A percentile compares a stretch with the other conserved stretches of the same genome.
phyloP scores from a whole-genome alignment of 75 land plant genomes.

The Cunninghamia lanceolata region DNA sequence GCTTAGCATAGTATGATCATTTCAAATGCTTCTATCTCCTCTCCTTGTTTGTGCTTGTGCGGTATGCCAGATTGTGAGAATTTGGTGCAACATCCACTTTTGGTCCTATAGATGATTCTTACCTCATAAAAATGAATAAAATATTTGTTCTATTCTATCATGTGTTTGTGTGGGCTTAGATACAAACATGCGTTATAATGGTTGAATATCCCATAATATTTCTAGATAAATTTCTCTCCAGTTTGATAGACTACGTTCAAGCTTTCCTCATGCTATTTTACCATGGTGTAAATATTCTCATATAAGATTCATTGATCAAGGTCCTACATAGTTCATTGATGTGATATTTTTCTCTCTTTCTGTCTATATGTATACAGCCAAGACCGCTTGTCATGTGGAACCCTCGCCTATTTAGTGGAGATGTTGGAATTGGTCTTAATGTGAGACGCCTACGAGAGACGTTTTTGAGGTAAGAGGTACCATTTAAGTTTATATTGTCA shows the following conservation, averaged over 20 bases:
- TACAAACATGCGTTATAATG: background rate
- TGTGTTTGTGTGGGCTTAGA: background rate
- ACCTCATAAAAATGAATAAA: background rate
- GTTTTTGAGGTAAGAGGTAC: constrained; percentile 65
- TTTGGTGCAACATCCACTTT: background rate
- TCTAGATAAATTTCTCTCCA: background rate
- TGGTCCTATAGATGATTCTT: background rate
- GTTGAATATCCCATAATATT: background rate
- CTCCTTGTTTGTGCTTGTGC: background rate
- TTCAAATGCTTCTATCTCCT: background rate
- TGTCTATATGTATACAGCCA: constrained; percentile 34
- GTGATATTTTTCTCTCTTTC: background rate
- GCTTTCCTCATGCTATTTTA: background rate
- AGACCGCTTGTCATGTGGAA: constrained; percentile 98
- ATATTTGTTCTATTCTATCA: background rate
- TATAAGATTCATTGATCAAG: background rate
- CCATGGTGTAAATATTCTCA: background rate
- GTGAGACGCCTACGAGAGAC: constrained; percentile 68
- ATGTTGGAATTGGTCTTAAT: constrained; percentile 94
- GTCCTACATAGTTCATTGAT: background rate
- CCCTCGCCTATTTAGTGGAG: constrained; percentile 89
- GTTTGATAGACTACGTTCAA: background rate
- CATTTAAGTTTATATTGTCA: background rate
- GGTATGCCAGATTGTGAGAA: background rate
- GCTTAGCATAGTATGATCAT: background rate